Evolutionary conservation across 148 eudicot genomes (phyloP).

Genomic region (Rhododendron griersonianum): DNA sequence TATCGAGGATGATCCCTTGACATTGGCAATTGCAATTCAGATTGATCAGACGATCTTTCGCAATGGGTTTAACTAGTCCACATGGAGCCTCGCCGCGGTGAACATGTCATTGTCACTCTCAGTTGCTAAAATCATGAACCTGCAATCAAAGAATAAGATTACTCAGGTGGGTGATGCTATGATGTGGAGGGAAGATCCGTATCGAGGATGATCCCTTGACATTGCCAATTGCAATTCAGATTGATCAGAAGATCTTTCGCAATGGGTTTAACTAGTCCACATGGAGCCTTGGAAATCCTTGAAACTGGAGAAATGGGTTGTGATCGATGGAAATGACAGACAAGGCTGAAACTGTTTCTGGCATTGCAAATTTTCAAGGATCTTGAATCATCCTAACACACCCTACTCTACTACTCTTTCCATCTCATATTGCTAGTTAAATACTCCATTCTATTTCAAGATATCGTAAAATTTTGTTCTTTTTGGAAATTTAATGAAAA

Average conservation of each 20-base stretch:
- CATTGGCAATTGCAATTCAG: background rate
- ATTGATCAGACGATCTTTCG: background rate
- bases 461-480: background rate
- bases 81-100: background rate
- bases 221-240: background rate
- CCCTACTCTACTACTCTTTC: background rate
- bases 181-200: background rate
- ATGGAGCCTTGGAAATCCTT: background rate
- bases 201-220: background rate
- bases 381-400: background rate
- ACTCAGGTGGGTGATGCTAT: background rate
- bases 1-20: background rate
- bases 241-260: background rate
- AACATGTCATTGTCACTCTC: background rate
- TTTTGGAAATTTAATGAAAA: background rate
- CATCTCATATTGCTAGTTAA: background rate
- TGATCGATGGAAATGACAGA: background rate
- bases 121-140: background rate
- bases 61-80: background rate
- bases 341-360: background rate
- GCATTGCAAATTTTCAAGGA: background rate
- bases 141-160: background rate
- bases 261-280: background rate
- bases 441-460: background rate
- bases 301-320: background rate